phyloP scores from a whole-genome alignment of 306 rosid genomes.

The Citrullus amarus region DNA sequence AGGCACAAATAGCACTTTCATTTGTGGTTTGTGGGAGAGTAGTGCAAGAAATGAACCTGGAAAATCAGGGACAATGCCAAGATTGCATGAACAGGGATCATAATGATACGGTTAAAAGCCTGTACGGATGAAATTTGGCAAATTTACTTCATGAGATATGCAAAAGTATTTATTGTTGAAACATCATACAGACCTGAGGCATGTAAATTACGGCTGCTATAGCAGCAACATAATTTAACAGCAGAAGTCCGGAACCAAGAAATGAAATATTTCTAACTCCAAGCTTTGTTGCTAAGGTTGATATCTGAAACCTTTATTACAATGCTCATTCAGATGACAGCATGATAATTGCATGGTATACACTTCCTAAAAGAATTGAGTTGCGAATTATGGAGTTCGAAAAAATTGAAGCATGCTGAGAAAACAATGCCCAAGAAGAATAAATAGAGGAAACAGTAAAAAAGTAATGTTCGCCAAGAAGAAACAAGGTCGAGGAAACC shows the following conservation, averaged over 20 bases:
- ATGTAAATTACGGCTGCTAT: slow-evolving; percentile 55
- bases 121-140: slow-evolving; percentile 24
- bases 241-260: slow-evolving; percentile 89
- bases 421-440: not conserved
- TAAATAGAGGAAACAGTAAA: not conserved
- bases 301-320: slow-evolving; percentile 64
- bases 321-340: not conserved
- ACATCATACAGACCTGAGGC: slow-evolving; percentile 50
- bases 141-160: slow-evolving; percentile 3
- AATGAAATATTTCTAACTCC: slow-evolving; percentile 83
- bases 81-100: slow-evolving; percentile 63
- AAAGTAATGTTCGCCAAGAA: not conserved
- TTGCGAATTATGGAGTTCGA: not conserved
- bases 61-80: slow-evolving; percentile 55
- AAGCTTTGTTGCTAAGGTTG: slow-evolving; percentile 87
- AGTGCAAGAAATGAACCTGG: slow-evolving; percentile 46
- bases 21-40: not conserved
- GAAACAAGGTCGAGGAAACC: not conserved
- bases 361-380: not conserved
- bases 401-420: not conserved
- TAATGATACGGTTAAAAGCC: slow-evolving; percentile 74
- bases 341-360: not conserved
- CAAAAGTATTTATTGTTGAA: not conserved
- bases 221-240: slow-evolving; percentile 64
- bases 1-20: not conserved